Evolutionary conservation across 331 rosid genomes (phyloP).

Genomic region (Arachis monticola): DNA sequence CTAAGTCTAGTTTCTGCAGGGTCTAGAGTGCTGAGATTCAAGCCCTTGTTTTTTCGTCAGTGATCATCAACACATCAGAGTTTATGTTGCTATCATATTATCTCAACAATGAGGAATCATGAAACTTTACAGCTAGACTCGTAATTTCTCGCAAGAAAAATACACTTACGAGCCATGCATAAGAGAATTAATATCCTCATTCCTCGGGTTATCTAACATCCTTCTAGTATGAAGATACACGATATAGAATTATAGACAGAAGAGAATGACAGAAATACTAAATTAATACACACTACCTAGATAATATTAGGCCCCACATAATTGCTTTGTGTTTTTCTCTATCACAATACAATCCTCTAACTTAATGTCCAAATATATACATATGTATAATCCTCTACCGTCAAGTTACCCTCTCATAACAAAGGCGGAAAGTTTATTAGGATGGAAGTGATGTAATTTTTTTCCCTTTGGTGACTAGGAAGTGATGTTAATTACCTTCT

Average conservation of each 20-base stretch:
- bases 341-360: background rate
- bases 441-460: no score
- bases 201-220: background rate
- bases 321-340: background rate
- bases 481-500: background rate
- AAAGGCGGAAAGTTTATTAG: no score
- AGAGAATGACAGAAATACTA: background rate
- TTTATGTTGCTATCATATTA: background rate
- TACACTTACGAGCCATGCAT: no score
- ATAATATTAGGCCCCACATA: background rate
- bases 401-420: background rate
- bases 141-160: background rate
- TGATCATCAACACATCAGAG: background rate
- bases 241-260: background rate
- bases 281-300: no score
- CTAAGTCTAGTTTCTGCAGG: background rate
- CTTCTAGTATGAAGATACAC: background rate
- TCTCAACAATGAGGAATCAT: background rate
- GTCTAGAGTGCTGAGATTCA: background rate
- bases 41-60: background rate
- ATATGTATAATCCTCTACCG: background rate
- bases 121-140: slow-evolving; percentile 11
- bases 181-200: background rate
- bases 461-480: no score
- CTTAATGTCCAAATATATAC: background rate